phyloP scores from a whole-genome alignment of 2,329 filamentous ascomycete genomes.

The Pyricularia sp. region DNA sequence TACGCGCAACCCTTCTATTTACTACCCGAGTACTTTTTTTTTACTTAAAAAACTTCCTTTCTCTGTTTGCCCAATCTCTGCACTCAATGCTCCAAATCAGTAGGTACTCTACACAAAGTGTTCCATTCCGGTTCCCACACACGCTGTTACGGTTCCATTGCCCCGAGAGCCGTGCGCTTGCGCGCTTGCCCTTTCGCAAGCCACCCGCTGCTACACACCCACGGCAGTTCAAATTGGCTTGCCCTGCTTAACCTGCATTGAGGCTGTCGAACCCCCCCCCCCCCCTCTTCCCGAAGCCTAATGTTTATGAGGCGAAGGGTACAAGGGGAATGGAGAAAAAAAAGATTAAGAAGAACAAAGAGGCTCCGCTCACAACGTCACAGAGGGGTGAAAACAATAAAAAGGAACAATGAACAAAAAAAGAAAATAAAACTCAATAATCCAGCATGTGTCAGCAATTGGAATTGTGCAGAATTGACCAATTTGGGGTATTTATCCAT shows the following conservation, averaged over 20 bases:
- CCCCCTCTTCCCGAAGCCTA: too few species aligned
- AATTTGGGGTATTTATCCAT: background rate
- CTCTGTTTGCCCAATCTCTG: background rate
- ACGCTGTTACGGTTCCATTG: background rate
- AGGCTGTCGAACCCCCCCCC: background rate
- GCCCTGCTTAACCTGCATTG: background rate
- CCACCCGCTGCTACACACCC: background rate
- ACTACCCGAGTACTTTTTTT: background rate
- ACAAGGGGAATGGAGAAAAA: background rate
- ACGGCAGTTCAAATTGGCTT: background rate
- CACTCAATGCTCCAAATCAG: background rate
- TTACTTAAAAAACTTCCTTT: background rate
- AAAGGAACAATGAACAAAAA: background rate
- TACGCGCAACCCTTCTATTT: too few species aligned
- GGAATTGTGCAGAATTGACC: background rate
- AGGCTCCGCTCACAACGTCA: background rate
- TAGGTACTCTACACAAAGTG: too few species aligned
- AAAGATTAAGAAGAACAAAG: background rate
- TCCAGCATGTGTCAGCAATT: background rate
- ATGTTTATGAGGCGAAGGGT: too few species aligned
- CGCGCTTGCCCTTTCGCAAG: background rate
- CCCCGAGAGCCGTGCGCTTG: background rate
- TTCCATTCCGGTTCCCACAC: background rate
- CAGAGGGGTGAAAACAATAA: background rate
- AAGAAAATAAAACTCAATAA: background rate